Base-by-base conservation (phyloP, 2,329 filamentous ascomycete species). In the Aureobasidium pullulans region DNA sequence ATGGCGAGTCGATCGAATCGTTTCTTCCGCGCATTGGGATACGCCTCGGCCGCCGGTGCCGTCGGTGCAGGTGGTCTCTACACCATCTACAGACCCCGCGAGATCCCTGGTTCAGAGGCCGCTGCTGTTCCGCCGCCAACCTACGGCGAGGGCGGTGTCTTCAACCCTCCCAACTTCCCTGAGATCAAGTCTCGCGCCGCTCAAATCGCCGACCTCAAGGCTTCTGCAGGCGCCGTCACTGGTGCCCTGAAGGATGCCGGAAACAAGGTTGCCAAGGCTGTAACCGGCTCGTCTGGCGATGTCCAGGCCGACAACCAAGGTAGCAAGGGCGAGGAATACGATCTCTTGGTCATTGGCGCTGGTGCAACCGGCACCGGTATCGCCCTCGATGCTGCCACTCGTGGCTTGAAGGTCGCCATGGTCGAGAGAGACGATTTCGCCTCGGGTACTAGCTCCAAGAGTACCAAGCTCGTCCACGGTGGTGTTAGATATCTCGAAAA, bases 401-500 rank as follows among this genome's bases (percentile, higher is more conserved):
- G 89, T 65, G 89, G 89, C 1, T 76, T 93, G 67, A 89, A 86
- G 74, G 89, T 94, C 61, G 89, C 89, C 11, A 75, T 92, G 53
- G 87, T 94, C 15, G 89, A 94, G 75, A 81, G 88, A 62, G 89
- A 93, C 71, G 89, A 94, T 73, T 94, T 93, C 71, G 86, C 86
- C 66, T 82, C 86, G 63, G 89, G 89, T 32, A 93, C 89, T 42
- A 91, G 87, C 76, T 90, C 87, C 73, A 93, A 93, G 77, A 91
- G 87, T 76, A 94, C 89, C 50, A 94, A 94, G 75, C 80, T 94
- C 57, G 89, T 94, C 16, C 89, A 94, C 73, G 89, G 89, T 65
- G 89, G 89, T 69, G 89, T 94, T 61, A 83, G 89, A 65, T 94
- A 93, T 71, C 79, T 94, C 61, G 89, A 94, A 73, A 94, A 94